Percentiles rank a stretch among this genome's conserved stretches.
phyloP scores from a whole-genome alignment of 306 rosid genomes.

The Hippophae tibetana region DNA sequence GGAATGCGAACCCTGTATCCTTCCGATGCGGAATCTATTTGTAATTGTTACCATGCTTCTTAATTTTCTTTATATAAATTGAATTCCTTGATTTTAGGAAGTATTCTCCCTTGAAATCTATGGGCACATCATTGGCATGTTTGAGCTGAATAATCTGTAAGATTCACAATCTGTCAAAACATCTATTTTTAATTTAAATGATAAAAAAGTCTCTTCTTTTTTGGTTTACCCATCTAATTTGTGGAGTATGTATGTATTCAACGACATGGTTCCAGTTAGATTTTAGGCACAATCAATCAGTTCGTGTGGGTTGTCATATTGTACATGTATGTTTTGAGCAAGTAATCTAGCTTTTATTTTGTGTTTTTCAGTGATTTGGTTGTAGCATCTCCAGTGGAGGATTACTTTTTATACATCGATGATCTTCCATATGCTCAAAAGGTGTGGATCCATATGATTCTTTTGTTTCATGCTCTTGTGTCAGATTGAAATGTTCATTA shows the following conservation, averaged over 20 bases:
- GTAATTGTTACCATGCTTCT: slow-evolving; percentile 12
- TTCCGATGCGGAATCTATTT: slow-evolving; percentile 23
- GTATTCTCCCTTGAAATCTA: slow-evolving; percentile 90
- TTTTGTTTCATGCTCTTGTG: slow-evolving; percentile 4
- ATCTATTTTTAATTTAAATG: background rate
- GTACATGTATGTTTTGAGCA: background rate
- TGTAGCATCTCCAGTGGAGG: slow-evolving; percentile 92
- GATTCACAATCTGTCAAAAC: background rate
- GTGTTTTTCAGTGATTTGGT: slow-evolving; percentile 76
- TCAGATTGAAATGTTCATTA: slow-evolving; percentile 9
- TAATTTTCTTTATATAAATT: slow-evolving; percentile 16
- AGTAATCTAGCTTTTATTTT: slow-evolving; percentile 12
- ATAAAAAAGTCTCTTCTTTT: background rate
- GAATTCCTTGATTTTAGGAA: slow-evolving; percentile 47
- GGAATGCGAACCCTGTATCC: slow-evolving; percentile 92
- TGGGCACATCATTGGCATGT: slow-evolving; percentile 95
- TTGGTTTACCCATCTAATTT: slow-evolving; percentile 12
- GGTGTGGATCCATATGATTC: slow-evolving; percentile 37
- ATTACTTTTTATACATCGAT: slow-evolving; percentile 75
- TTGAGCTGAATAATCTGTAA: slow-evolving; percentile 95
- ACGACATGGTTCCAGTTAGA: slow-evolving; percentile 9
- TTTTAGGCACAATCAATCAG: slow-evolving; percentile 5
- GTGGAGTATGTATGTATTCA: slow-evolving; percentile 12
- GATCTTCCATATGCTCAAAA: slow-evolving; percentile 51
- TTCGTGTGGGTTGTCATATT: background rate